These are phyloP conservation scores for Grosmannia penicillata DNA, from an alignment of 2,329 filamentous ascomycete genomes.

Conservation along the genomic window DNA sequence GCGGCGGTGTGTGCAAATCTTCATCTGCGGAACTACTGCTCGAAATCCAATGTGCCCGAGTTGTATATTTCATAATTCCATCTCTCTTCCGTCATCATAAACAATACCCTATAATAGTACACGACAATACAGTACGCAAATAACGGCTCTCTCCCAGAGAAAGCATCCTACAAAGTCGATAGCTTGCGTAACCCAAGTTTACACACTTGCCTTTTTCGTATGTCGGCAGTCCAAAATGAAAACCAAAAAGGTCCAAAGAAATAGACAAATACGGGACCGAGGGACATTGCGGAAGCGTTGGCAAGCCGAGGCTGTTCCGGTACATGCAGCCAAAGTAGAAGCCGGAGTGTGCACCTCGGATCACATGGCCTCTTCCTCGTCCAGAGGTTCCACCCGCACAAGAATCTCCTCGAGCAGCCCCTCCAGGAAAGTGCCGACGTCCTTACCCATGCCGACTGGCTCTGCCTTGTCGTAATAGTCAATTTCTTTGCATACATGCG, in stretches of 20 bases:
- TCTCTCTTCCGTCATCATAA: too few relatives aligned
- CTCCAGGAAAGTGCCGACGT: slow-evolving; percentile 78
- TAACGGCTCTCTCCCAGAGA: background rate
- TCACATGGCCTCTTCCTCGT: slow-evolving; percentile 44
- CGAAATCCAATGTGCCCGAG: too few relatives aligned
- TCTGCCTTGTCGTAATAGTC: slow-evolving; percentile 76
- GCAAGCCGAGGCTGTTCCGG: too few relatives aligned
- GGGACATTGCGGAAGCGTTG: too few relatives aligned
- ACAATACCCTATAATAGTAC: background rate
- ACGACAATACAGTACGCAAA: too few relatives aligned
- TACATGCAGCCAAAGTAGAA: too few relatives aligned
- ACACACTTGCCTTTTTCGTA: background rate
- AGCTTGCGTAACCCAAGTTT: background rate
- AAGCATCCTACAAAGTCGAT: background rate
- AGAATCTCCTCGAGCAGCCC: slow-evolving; percentile 88
- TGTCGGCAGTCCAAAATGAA: background rate
- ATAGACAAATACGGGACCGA: background rate
- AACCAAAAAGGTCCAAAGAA: background rate
- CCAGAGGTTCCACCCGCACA: slow-evolving; percentile 76
- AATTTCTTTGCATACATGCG: slow-evolving; percentile 74
- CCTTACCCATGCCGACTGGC: slow-evolving; percentile 86
- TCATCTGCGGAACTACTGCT: too few relatives aligned
- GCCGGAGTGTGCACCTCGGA: background rate
- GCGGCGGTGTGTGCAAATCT: too few relatives aligned
- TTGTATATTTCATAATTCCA: background rate